Evolutionary conservation across 75 land plant species (phyloP), one percentile per base, ranked within the genome.

Genomic region (Cunninghamia lanceolata): DNA sequence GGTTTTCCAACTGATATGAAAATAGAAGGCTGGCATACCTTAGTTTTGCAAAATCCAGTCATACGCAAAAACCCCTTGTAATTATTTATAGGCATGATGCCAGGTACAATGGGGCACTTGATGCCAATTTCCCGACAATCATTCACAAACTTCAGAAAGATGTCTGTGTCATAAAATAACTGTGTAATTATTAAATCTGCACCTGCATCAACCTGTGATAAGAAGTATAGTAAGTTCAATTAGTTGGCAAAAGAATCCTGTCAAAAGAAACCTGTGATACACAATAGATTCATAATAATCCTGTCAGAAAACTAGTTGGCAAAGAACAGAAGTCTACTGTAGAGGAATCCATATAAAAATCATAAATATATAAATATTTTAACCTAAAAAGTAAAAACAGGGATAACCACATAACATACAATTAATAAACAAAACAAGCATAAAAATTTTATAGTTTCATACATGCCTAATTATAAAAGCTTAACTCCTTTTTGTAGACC

Each of bases 1-100:
- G 8, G 0, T 70, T n/a, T 70, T 32, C 74, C 74, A 70, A 32
- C 30, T 70, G 34, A 70, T 70, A 11, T 32, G 35, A n/a, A 70
- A 70, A 70, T 70, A 70, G 39, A 53, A 21, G 21, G 6, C 34
- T 53, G 54, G 36, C 91, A 32, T 90, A 96, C 99, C 95, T 93
- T 98, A 43, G 98, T 98, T 91, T 96, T 98, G 90, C 99, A 98
- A 88, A 98, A 95, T 30, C 96, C 95, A 84, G 98, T 94, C 99
- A 98, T 98, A 39, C 99, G 93, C 42, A 93, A 10, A 86, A 98
- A 98, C 42, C 99, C 98, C 86, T 94, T 95, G 88, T 96, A 98
- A 85, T 95, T 98, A 78, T 96, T 94, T 66, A 98, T 96, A 70
- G 99, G 99, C 99, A 98, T 98, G 56, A 98, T 98, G 0, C 99